Percentiles rank a stretch among this genome's conserved stretches.
phyloP scores from a whole-genome alignment of 2,329 filamentous ascomycete genomes.

The Fusarium haematococcum region DNA sequence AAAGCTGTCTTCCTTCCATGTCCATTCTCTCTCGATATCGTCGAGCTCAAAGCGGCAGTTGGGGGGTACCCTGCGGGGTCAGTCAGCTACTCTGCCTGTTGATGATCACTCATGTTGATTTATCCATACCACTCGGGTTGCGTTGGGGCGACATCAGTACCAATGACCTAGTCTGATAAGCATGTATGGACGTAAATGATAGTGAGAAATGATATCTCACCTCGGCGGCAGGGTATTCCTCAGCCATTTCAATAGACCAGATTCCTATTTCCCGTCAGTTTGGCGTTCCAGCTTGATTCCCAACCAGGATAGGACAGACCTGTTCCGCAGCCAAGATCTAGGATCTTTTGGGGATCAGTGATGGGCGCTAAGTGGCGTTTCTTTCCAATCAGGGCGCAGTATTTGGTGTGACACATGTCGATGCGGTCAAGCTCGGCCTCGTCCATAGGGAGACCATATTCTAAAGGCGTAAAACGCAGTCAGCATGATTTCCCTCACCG shows the following conservation, averaged over 20 bases:
- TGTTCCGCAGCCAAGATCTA: slow-evolving; percentile 49
- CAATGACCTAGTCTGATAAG: slow-evolving; percentile 29
- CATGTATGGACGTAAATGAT: not conserved
- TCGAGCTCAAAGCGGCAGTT: slow-evolving; percentile 53
- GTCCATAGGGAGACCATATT: slow-evolving; percentile 56
- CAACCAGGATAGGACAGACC: slow-evolving; percentile 23
- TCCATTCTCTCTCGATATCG: slow-evolving; percentile 52
- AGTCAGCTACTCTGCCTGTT: not conserved
- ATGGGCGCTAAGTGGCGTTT: slow-evolving; percentile 41
- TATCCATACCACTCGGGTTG: slow-evolving; percentile 33
- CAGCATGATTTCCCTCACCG: not conserved
- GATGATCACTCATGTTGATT: not conserved
- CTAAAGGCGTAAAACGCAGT: slow-evolving; percentile 27
- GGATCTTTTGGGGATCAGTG: slow-evolving; percentile 40
- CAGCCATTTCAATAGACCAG: slow-evolving; percentile 55
- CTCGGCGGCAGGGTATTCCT: slow-evolving; percentile 28
- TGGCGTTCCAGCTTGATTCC: not conserved
- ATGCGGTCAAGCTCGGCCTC: slow-evolving; percentile 55
- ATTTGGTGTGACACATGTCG: slow-evolving; percentile 55
- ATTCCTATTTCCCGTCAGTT: slow-evolving; percentile 39
- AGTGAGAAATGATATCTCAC: not conserved
- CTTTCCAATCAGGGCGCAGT: slow-evolving; percentile 46
- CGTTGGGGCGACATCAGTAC: slow-evolving; percentile 37
- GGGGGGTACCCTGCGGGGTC: slow-evolving; percentile 49
- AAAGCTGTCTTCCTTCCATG: slow-evolving; percentile 50